A percentile compares a stretch with the other conserved stretches of the same genome.
These are phyloP conservation scores for Ophiosphaerella korrae DNA, from an alignment of 2,329 filamentous ascomycete species.

Conservation along the genomic window DNA sequence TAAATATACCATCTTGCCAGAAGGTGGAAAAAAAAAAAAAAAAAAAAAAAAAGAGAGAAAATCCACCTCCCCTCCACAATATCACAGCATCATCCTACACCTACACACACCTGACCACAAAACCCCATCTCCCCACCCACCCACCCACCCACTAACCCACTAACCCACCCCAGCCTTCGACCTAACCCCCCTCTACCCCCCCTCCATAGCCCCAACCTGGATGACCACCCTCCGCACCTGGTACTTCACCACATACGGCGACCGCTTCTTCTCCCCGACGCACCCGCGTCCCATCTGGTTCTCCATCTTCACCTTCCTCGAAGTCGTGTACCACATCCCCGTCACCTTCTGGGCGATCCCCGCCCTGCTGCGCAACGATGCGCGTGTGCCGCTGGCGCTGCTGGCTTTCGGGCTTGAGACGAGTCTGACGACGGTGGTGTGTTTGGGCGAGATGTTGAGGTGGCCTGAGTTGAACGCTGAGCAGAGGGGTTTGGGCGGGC, in stretches of 20 bases:
- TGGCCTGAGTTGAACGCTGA: conserved; percentile 50
- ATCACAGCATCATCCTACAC: neutral
- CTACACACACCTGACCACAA: too few relatives aligned
- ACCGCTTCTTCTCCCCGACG: conserved; percentile 63
- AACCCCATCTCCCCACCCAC: neutral
- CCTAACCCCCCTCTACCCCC: conserved; percentile 63
- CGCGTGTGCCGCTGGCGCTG: conserved; percentile 63
- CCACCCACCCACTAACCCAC: conserved; percentile 1
- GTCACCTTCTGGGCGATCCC: conserved; percentile 64
- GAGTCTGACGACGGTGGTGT: conserved; percentile 66
- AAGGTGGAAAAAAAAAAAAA: too few relatives aligned
- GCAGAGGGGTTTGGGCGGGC: conserved; percentile 34
- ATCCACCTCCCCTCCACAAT: neutral
- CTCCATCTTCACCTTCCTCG: conserved; percentile 61
- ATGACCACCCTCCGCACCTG: conserved; percentile 58
- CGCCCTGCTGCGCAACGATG: conserved; percentile 62
- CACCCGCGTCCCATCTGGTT: conserved; percentile 57
- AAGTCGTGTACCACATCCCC: conserved; percentile 66
- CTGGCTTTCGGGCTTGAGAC: conserved; percentile 65
- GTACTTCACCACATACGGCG: conserved; percentile 66
- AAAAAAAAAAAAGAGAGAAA: neutral
- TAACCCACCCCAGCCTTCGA: conserved; percentile 59
- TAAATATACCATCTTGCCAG: too few relatives aligned
- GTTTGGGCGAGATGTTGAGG: conserved; percentile 64
- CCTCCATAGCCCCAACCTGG: conserved; percentile 54